These are phyloP conservation scores for Apiospora aurea DNA, from an alignment of 2,329 filamentous ascomycete genomes.

Conservation along the genomic window DNA sequence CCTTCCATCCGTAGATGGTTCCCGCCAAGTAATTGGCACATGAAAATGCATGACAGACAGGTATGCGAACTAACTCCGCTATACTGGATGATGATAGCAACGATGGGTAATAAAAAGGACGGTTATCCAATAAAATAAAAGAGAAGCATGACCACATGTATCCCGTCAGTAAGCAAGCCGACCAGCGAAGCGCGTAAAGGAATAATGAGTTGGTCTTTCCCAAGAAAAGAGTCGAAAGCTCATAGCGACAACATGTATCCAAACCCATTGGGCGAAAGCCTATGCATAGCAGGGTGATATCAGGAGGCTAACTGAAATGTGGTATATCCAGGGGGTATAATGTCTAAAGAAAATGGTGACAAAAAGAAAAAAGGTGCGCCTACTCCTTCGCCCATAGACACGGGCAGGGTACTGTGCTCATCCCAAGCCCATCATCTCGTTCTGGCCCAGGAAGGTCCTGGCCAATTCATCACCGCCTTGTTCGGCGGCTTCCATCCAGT, in stretches of 20 bases:
- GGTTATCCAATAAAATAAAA: background rate
- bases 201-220: background rate
- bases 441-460: conserved; percentile 79
- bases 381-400: background rate
- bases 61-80: background rate
- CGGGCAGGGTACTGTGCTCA: conserved; percentile 27
- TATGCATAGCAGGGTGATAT: background rate
- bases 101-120: background rate
- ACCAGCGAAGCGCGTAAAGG: background rate
- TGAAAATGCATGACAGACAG: background rate
- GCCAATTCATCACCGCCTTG: conserved; percentile 87
- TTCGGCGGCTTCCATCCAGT: conserved; percentile 95
- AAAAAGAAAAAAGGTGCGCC: background rate
- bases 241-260: background rate
- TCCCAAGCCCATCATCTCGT: conserved; percentile 47
- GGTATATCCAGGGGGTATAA: conserved; percentile 21
- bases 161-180: background rate
- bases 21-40: background rate
- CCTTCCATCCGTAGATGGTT: background rate
- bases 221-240: background rate
- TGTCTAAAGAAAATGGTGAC: background rate
- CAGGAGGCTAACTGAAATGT: conserved; percentile 6
- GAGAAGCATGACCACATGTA: background rate
- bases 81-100: background rate
- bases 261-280: background rate